Evolutionary conservation across 805 yeast genomes (phyloP).

Genomic region (Candida rishiriensis): DNA sequence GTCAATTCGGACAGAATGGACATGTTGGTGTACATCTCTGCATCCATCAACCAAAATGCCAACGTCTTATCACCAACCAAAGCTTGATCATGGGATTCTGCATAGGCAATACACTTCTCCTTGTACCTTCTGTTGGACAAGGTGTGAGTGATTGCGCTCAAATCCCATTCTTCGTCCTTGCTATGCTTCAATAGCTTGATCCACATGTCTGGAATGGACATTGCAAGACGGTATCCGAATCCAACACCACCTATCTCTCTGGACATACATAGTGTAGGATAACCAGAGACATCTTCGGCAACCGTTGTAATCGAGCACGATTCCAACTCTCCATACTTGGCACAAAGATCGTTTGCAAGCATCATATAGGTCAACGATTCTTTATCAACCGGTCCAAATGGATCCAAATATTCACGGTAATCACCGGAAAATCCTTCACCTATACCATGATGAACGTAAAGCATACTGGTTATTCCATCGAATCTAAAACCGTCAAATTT

Average conservation of each 20-base stretch:
- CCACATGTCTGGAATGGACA: conserved; percentile 99
- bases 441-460: conserved; percentile 88
- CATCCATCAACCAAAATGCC: conserved; percentile 98
- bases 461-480: conserved; percentile 95
- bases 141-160: conserved; percentile 74
- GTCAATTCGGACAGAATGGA: conserved; percentile 68
- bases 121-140: conserved; percentile 83
- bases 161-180: conserved; percentile 86
- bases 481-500: conserved; percentile 93
- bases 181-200: conserved; percentile 84
- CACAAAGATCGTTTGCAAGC: conserved; percentile 81
- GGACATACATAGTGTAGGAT: conserved; percentile 89
- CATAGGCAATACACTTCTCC: conserved; percentile 86
- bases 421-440: conserved; percentile 89
- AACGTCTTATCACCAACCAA: conserved; percentile 94
- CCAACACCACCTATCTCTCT: conserved; percentile 81
- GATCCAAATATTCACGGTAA: conserved; percentile 83
- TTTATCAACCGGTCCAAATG: conserved; percentile 69
- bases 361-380: conserved; percentile 85
- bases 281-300: conserved; percentile 97
- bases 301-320: conserved; percentile 52
- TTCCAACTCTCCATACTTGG: conserved; percentile 38
- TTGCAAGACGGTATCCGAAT: conserved; percentile 86
- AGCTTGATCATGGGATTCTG: conserved; percentile 97
- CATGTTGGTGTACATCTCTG: conserved; percentile 97